A percentile compares a stretch with the other conserved stretches of the same genome.
Evolutionary conservation across 164 flowering plant genomes (phyloP).

Genomic region (Santalum album): DNA sequence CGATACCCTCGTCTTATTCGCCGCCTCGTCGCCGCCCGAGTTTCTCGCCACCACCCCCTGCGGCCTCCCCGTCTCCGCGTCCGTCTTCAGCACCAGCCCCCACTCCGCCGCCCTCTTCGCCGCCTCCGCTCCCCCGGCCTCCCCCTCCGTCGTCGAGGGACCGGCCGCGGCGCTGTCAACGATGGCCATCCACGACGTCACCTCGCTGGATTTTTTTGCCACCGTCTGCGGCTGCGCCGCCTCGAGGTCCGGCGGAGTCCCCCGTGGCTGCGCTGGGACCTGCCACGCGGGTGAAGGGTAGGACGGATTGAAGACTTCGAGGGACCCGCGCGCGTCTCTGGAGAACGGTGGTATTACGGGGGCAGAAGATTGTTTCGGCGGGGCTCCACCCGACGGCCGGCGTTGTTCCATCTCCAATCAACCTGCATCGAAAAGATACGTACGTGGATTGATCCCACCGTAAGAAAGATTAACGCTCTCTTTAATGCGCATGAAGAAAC

Average conservation of each 20-base stretch:
- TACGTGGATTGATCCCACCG: too few relatives aligned
- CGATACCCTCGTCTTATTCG: slow-evolving; percentile 39
- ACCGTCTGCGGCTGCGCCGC: slow-evolving; percentile 14
- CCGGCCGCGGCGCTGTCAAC: slow-evolving; percentile 24
- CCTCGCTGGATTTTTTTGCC: slow-evolving; percentile 11
- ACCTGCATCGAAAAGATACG: too few relatives aligned
- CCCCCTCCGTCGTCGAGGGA: slow-evolving; percentile 9
- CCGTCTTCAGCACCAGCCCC: slow-evolving; percentile 84
- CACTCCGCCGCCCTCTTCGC: slow-evolving; percentile 92
- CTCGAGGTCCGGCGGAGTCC: slow-evolving; percentile 12
- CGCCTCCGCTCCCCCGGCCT: slow-evolving; percentile 37
- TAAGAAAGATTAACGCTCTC: too few relatives aligned
- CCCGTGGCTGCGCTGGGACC: slow-evolving; percentile 25
- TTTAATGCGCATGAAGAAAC: too few relatives aligned
- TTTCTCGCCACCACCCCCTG: slow-evolving; percentile 68
- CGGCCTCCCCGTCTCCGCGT: slow-evolving; percentile 73
- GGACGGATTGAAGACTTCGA: slow-evolving; percentile 70
- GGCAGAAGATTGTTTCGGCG: slow-evolving; percentile 10
- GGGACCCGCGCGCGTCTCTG: slow-evolving; percentile 57
- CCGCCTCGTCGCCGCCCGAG: slow-evolving; percentile 57
- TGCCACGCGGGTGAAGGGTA: slow-evolving; percentile 35
- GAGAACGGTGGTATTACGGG: slow-evolving; percentile 23
- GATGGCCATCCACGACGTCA: slow-evolving; percentile 85
- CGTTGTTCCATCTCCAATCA: too few relatives aligned
- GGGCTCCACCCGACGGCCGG: slow-evolving; percentile 9